Percentiles rank a stretch among this genome's conserved stretches.
Conservation (phyloP, 2,329 filamentous ascomycete species). For the Trichophyton benhamiae region DNA sequence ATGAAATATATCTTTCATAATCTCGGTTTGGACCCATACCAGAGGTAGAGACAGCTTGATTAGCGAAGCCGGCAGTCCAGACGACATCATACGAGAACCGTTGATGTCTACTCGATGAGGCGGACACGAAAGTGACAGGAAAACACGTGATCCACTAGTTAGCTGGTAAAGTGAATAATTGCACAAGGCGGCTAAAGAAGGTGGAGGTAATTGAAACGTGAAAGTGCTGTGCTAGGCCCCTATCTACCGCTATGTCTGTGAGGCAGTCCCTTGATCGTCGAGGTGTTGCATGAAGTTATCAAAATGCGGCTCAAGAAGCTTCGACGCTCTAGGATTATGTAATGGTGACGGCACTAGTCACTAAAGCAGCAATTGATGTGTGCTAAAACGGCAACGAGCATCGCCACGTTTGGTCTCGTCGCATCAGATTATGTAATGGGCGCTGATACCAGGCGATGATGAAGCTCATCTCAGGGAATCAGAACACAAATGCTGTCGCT, state of each 20-base stretch:
- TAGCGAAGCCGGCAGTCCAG: constrained; percentile 5
- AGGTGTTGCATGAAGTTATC: background rate
- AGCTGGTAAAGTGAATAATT: background rate
- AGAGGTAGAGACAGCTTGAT: constrained; percentile 54
- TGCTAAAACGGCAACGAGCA: background rate
- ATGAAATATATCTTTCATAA: background rate
- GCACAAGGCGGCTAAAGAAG: background rate
- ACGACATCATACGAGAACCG: constrained; percentile 10
- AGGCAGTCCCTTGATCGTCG: background rate
- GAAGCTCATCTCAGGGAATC: background rate
- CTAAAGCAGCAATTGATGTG: background rate
- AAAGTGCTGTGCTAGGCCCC: background rate
- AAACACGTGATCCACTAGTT: constrained; percentile 5
- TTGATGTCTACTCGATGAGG: background rate
- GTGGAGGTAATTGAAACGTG: background rate
- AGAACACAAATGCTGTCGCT: background rate
- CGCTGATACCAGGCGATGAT: background rate
- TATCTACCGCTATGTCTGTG: background rate
- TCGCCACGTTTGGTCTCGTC: background rate
- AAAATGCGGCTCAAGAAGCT: background rate
- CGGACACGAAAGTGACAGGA: constrained; percentile 4
- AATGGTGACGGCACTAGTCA: background rate
- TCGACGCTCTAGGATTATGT: background rate
- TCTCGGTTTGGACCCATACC: constrained; percentile 25
- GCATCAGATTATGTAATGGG: background rate